phyloP scores from a whole-genome alignment of 495 filamentous ascomycete genomes.

The Aspergillus sparsus region DNA sequence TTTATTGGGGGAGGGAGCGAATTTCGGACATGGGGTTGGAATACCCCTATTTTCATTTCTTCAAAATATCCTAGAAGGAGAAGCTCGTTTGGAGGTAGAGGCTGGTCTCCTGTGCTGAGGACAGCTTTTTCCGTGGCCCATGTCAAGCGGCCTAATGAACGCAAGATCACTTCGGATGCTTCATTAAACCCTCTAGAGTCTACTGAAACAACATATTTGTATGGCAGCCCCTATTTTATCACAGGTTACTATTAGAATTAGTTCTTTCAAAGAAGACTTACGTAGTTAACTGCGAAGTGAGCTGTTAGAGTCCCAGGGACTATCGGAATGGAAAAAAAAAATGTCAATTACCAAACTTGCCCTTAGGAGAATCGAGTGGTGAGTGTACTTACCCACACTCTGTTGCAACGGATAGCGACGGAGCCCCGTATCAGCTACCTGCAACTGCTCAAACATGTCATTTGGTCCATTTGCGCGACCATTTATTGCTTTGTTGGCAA shows the following conservation, averaged over 20 bases:
- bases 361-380: conserved; percentile 17
- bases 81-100: conserved; percentile 63
- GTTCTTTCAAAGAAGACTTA: conserved; percentile 39
- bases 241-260: conserved; percentile 13
- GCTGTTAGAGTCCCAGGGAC: conserved; percentile 55
- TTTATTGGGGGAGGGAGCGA: conserved; percentile 2
- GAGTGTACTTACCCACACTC: conserved; percentile 39
- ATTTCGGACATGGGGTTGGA: conserved; percentile 25
- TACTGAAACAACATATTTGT: conserved; percentile 76
- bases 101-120: conserved; percentile 17
- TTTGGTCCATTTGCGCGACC: conserved; percentile 56
- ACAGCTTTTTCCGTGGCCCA: conserved; percentile 62
- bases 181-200: conserved; percentile 62
- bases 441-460: conserved; percentile 63
- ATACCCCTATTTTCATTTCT: conserved; percentile 64
- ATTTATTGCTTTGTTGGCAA: conserved; percentile 54
- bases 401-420: conserved; percentile 52
- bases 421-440: conserved; percentile 58
- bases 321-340: conserved; percentile 5
- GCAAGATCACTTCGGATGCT: conserved; percentile 58
- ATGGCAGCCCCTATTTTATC: conserved; percentile 65
- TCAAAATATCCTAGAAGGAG: conserved; percentile 77
- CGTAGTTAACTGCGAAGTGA: conserved; percentile 74
- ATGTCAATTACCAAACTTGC: conserved; percentile 1
- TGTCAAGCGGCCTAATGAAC: conserved; percentile 59